A percentile compares a stretch with the other conserved stretches of the same genome.
These are phyloP conservation scores for Pyrenochaeta sp. DNA, from an alignment of 2,329 filamentous ascomycete genomes.

Conservation along the genomic window DNA sequence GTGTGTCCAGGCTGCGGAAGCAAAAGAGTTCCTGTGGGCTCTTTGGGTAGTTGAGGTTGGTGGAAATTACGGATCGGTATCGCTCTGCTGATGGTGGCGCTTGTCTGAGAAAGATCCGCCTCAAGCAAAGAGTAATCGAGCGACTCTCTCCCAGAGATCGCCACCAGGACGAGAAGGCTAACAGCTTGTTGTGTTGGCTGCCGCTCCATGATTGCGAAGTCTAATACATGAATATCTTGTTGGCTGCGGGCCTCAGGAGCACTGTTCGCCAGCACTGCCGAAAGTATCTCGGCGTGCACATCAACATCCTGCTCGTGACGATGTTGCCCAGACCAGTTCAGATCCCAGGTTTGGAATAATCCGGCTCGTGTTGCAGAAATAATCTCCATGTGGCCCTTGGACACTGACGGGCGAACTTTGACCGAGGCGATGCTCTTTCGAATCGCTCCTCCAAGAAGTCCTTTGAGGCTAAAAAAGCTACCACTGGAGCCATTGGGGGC, in stretches of 20 bases:
- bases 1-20: conserved; percentile 81
- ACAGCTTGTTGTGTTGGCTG: conserved; percentile 45
- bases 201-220: conserved; percentile 73
- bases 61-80: conserved; percentile 69
- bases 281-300: conserved; percentile 69
- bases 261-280: conserved; percentile 67
- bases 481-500: conserved; percentile 66
- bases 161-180: conserved; percentile 44
- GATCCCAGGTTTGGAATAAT: conserved; percentile 83
- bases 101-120: conserved; percentile 65
- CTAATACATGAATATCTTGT: conserved; percentile 74
- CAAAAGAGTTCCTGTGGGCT: conserved; percentile 64
- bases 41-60: conserved; percentile 45
- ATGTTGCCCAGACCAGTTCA: conserved; percentile 87
- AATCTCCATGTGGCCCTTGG: conserved; percentile 84
- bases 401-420: conserved; percentile 73
- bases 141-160: conserved; percentile 35
- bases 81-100: conserved; percentile 68
- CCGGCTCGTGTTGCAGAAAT: conserved; percentile 81
- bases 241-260: conserved; percentile 58
- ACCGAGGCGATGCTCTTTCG: conserved; percentile 84
- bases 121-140: conserved; percentile 80
- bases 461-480: conserved; percentile 82
- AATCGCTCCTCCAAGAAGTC: conserved; percentile 74
- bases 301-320: conserved; percentile 77